Base-by-base conservation (phyloP, 2,329 filamentous ascomycete species). In the Paecilomyces dactylethromorphus region DNA sequence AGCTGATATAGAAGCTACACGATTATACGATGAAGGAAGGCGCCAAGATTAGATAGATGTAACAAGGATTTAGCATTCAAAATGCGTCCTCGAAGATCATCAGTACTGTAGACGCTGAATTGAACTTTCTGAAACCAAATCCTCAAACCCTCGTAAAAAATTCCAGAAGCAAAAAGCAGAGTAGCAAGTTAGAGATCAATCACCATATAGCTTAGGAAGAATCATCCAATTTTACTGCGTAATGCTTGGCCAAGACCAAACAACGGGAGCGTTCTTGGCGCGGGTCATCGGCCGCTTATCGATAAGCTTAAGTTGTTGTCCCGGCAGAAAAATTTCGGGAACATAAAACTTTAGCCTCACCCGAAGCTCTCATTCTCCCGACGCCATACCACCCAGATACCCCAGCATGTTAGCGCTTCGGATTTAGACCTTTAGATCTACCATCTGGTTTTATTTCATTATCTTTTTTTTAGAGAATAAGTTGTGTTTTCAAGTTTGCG, bases 251-350 rank as follows among this genome's bases (percentile, higher is more conserved):
- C n/a, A n/a, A n/a, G 5, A 18, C 6, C 7, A 45, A 11, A 26
- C 22, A 22, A 11, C 6, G 11, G 12, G 24, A n/a, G 12, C 6
- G 11, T 26, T 52, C 50, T 52, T 52, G 50, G 39, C 39, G 39
- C 39, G 39, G 39, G 5, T 33, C 10, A 33, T 12, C 32, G 6
- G 32, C 7, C 39, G 26, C 55, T 57, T 57, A 59, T 57, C 58
- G 58, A 59, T 59, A 59, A 59, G 58, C 58, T 58, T 58, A 58
- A 58, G 50, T 50, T 31, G 56, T 53, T 45, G 26, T 50, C 11
- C n/a, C 54, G 24, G 35, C 32, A 31, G 39, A 51, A 51, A 56
- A 56, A 56, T 49, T 66, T 66, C 65, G 62, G 53, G 63, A 64
- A 61, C 63, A 64, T 57, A 58, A 51, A 63, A 53, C 29, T 54